Evolutionary conservation across 805 yeast genomes (phyloP), one percentile per base, ranked within the genome.

Genomic region (Suhomyces sp.): DNA sequence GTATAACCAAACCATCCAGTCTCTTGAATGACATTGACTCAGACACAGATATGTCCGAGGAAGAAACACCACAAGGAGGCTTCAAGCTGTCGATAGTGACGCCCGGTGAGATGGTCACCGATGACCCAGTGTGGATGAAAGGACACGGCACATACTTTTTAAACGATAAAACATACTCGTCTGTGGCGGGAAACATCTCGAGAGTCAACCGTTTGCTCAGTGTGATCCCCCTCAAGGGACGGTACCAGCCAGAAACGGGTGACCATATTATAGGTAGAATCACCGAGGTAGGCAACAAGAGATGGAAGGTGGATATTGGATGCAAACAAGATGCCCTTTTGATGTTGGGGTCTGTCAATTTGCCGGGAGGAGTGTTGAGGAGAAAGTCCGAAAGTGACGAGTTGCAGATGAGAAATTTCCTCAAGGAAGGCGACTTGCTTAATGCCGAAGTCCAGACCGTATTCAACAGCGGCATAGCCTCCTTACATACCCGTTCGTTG

Each of bases 261-360:
- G 99, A 94, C 67, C 98, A 94, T 68, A 79, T 94, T 22, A 86
- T 94, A 22, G 99, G 99, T 1, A 77, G 99, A 56, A 87, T 94
- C 59, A 86, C 94, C 1, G 98, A 94, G 62, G 97, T 93, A 5
- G 96, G 96, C 1, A 88, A 87, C 57, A 89, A 87, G 66, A 78
- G 98, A 61, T 94, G 99, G 99, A 90, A 87, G 66, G 98, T 94
- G 13, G 97, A 93, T 62, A 90, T 94, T 57, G 98, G 98, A 27
- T 90, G 90, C n/a, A 87, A 85, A 63, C 96, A 90, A 64, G 93
- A 91, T 66, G 98, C 97, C 0, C 86, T 90, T 0, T 73, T 94
- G 56, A 87, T 90, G 90, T 78, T 96, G 53, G 99, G 99, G 10
- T 90, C 97, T 1, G 97, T 94, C 19, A 94, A 94, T 68, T 78